These are phyloP conservation scores for Drechslerella stenobrocha DNA, from an alignment of 2,329 filamentous ascomycete genomes.

Conservation along the genomic window DNA sequence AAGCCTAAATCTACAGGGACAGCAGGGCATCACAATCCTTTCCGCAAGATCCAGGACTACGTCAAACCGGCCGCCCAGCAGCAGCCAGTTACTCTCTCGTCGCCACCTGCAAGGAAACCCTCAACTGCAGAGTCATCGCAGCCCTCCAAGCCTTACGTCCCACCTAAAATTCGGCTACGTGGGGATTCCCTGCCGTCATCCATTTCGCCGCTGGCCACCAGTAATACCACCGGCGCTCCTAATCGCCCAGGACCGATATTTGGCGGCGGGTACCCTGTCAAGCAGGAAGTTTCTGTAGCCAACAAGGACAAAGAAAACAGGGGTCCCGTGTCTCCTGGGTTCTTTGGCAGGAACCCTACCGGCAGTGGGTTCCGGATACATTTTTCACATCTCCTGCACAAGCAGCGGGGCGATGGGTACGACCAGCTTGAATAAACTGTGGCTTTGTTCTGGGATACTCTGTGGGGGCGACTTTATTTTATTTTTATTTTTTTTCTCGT, in stretches of 20 bases:
- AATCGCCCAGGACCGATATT: conserved; percentile 35
- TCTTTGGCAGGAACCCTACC: conserved; percentile 37
- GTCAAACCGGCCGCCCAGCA: conserved; percentile 27
- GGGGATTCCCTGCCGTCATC: conserved; percentile 31
- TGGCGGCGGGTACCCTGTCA: conserved; percentile 39
- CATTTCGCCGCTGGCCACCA: not conserved
- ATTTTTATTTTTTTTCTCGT: not conserved
- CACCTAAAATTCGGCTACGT: conserved; percentile 37
- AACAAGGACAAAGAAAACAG: conserved; percentile 35
- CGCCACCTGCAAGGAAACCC: conserved; percentile 18
- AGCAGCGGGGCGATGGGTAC: conserved; percentile 42
- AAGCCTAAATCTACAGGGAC: not conserved
- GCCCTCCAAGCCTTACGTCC: conserved; percentile 30
- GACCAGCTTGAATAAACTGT: conserved; percentile 28
- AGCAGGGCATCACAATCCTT: conserved; percentile 33
- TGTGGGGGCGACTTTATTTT: not conserved
- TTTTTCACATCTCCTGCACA: conserved; percentile 41
- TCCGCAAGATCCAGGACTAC: conserved; percentile 39
- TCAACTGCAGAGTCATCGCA: conserved; percentile 27
- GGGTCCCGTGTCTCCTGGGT: conserved; percentile 21
- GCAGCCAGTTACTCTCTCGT: conserved; percentile 7
- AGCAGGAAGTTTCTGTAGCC: conserved; percentile 7
- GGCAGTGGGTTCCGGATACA: conserved; percentile 40
- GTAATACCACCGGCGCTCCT: not conserved
- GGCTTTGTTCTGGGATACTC: not conserved